A percentile compares a stretch with the other conserved stretches of the same genome.
These are phyloP conservation scores for Artomyces pyxidatus DNA, from an alignment of 768 basidiomycete species.

Conservation along the genomic window DNA sequence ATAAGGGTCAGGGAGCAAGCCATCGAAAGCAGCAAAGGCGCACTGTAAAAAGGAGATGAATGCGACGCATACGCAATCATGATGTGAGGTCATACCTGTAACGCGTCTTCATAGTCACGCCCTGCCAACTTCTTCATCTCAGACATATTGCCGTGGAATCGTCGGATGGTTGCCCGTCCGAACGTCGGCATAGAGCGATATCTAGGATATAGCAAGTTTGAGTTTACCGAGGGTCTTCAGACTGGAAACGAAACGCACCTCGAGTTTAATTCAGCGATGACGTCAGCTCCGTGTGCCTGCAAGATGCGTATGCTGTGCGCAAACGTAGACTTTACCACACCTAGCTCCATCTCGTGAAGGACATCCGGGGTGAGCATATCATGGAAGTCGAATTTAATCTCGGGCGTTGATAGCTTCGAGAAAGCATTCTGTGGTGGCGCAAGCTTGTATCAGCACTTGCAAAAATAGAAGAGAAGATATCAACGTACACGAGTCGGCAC, in stretches of 20 bases:
- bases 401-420: conserved; percentile 8
- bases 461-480: not conserved
- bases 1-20: conserved; percentile 20
- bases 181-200: conserved; percentile 21
- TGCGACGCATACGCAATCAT: not conserved
- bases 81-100: conserved; percentile 13
- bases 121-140: conserved; percentile 19
- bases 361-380: conserved; percentile 21
- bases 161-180: conserved; percentile 18
- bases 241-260: not conserved
- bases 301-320: conserved; percentile 23
- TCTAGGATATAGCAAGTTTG: conserved; percentile 8
- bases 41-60: too few species aligned
- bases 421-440: conserved; percentile 25
- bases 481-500: conserved; percentile 17
- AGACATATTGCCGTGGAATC: conserved; percentile 17
- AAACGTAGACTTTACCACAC: conserved; percentile 23
- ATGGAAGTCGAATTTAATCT: conserved; percentile 18
- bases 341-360: conserved; percentile 27
- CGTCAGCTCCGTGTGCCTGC: not conserved
- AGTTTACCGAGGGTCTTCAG: too few species aligned
- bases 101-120: conserved; percentile 21
- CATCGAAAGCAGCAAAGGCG: conserved; percentile 27
- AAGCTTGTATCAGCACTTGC: not conserved
- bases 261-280: not conserved